Evolutionary conservation across 2,329 filamentous ascomycete species (phyloP), one percentile per base, ranked within the genome.

Genomic region (Verticillium nubilum): DNA sequence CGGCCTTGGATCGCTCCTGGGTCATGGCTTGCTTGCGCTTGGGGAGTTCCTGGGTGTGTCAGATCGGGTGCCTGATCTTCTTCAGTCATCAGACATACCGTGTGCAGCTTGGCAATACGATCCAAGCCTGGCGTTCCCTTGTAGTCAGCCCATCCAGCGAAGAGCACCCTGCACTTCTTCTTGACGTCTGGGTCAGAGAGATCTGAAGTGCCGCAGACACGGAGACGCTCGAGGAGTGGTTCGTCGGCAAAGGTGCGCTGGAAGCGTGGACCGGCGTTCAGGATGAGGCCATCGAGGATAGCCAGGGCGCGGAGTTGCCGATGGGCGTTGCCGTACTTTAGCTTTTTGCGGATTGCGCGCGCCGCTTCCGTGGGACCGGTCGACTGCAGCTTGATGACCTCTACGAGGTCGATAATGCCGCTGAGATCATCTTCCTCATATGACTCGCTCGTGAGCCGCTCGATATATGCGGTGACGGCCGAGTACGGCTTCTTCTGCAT

Each of bases 261-360:
- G 70, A 98, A 97, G 13, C 89, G 86, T 13, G 89, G 82, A 1
- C 94, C 94, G 2, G 92, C 93, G 76, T 99, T 99, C 70, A 97
- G 91, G 62, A 99, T 95, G 42, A 99, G 81, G 50, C 91, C 93
- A 72, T 99, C 95, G 2, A 99, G 84, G 56, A 99, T 88, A 12
- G 90, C 89, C 25, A 99, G 83, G 35, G 95, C 90, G 61, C 95
- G 86, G 33, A 98, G 82, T 74, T 99, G 95, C 56, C 92, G 89
- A 74, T 98, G 94, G n/a, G 91, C 82, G 69, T 87, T 96, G 67
- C 95, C 95, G 75, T 99, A 98, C 78, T 99, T 99, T 82, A 99
- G 85, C 80, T 98, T 98, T 84, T 99, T 99, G 62, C 95, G 87
- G 67, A 99, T 85, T 54, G 95, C 93, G 70, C 95, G 86, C 58